Conservation (phyloP, 441 rosid species). For the Erodium texanum region DNA sequence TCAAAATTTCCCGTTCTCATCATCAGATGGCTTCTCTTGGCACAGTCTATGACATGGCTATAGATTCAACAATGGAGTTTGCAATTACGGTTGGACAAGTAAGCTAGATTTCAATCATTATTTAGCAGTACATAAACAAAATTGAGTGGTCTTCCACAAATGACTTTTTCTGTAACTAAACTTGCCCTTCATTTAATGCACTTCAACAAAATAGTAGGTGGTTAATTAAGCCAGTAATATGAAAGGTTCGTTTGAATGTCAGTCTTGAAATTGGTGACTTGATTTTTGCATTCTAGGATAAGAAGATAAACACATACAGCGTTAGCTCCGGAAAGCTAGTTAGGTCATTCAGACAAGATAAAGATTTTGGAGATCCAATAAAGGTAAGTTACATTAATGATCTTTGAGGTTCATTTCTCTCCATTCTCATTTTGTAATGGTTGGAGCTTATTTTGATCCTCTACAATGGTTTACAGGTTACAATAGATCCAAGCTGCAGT, state of each 20-base stretch:
- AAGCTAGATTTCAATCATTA: constrained; percentile 18
- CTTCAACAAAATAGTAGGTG: constrained; percentile 3
- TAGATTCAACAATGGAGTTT: constrained; percentile 50
- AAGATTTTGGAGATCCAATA: constrained; percentile 67
- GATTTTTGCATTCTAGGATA: constrained; percentile 41
- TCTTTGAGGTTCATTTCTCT: constrained; percentile 6
- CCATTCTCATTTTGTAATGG: constrained; percentile 16
- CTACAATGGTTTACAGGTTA: constrained; percentile 39
- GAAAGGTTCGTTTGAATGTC: too few relatives aligned
- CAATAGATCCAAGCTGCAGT: constrained; percentile 71
- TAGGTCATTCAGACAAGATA: constrained; percentile 63
- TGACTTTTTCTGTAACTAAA: constrained; percentile 4
- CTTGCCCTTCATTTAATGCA: not conserved
- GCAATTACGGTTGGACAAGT: constrained; percentile 85
- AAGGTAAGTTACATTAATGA: constrained; percentile 38
- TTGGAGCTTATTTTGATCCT: constrained; percentile 15
- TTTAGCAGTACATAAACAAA: constrained; percentile 4
- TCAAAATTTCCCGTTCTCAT: constrained; percentile 43
- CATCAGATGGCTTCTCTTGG: constrained; percentile 69
- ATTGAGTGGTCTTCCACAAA: constrained; percentile 5
- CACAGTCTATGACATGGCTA: constrained; percentile 74
- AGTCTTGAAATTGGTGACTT: constrained; percentile 7
- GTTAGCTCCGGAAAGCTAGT: constrained; percentile 54
- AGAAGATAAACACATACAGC: constrained; percentile 64
- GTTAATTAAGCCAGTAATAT: not conserved